phyloP scores from a whole-genome alignment of 441 rosid genomes.

The Macaranga tanarius region DNA sequence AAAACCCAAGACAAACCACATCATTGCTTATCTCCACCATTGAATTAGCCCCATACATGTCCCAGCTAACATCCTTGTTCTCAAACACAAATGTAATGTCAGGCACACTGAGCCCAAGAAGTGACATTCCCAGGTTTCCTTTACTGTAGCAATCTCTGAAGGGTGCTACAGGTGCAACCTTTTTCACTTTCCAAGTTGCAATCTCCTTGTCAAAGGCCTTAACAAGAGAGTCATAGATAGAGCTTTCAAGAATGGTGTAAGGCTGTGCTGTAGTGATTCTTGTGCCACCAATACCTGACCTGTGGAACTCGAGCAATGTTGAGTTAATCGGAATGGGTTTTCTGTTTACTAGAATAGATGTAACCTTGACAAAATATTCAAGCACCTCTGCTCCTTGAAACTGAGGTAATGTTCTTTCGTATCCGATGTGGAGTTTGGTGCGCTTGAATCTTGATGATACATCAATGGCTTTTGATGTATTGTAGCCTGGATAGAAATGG shows the following conservation, averaged over 20 bases:
- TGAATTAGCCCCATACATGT: slow-evolving; percentile 24
- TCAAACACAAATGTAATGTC: slow-evolving; percentile 26
- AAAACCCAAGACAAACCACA: slow-evolving; percentile 24
- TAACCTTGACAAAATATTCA: slow-evolving; percentile 52
- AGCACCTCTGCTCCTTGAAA: slow-evolving; percentile 47
- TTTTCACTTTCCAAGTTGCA: slow-evolving; percentile 15
- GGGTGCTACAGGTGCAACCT: slow-evolving; percentile 18
- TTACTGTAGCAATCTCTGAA: slow-evolving; percentile 18
- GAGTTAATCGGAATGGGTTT: slow-evolving; percentile 19
- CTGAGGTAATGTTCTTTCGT: slow-evolving; percentile 42
- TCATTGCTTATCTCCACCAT: slow-evolving; percentile 22
- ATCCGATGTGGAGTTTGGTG: slow-evolving; percentile 48
- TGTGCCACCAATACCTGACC: slow-evolving; percentile 20
- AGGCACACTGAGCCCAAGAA: slow-evolving; percentile 20
- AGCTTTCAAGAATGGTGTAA: slow-evolving; percentile 19
- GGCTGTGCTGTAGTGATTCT: slow-evolving; percentile 22
- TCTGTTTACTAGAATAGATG: slow-evolving; percentile 25
- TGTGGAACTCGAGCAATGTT: slow-evolving; percentile 19
- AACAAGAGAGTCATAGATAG: slow-evolving; percentile 23
- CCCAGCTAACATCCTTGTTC: slow-evolving; percentile 22
- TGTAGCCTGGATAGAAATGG: slow-evolving; percentile 12
- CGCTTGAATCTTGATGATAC: slow-evolving; percentile 9
- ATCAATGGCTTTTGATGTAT: slow-evolving; percentile 12
- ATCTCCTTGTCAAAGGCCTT: slow-evolving; percentile 23
- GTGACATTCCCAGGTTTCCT: slow-evolving; percentile 6